A percentile compares a stretch with the other conserved stretches of the same genome.
phyloP scores from a whole-genome alignment of 129 eudicot species.

The Scalesia atractyloides region DNA sequence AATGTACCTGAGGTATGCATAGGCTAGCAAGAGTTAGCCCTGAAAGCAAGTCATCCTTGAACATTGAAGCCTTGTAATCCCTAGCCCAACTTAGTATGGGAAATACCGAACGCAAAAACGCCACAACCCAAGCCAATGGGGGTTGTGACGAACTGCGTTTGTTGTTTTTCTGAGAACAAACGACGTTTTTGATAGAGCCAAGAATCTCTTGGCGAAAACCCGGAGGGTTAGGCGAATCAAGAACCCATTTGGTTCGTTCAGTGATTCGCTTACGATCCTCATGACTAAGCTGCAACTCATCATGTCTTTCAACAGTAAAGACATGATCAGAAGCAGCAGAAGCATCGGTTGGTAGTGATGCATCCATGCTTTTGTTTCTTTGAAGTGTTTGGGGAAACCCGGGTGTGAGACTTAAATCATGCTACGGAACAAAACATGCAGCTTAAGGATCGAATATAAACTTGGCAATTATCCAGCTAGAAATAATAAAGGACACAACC shows the following conservation, averaged over 20 bases:
- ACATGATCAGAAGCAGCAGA: conserved; percentile 33
- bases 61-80: conserved; percentile 49
- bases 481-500: conserved; percentile 33
- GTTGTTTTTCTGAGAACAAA: conserved; percentile 37
- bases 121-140: conserved; percentile 28
- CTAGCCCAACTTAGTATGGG: conserved; percentile 59
- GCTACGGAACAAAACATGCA: conserved; percentile 20
- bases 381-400: conserved; percentile 72
- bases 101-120: conserved; percentile 40
- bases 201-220: conserved; percentile 44
- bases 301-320: conserved; percentile 37
- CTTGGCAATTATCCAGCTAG: conserved; percentile 14
- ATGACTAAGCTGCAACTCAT: conserved; percentile 38
- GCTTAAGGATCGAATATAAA: conserved; percentile 26
- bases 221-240: conserved; percentile 69
- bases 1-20: conserved; percentile 65
- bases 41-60: conserved; percentile 59
- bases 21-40: conserved; percentile 74
- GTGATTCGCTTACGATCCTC: conserved; percentile 43
- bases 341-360: conserved; percentile 37
- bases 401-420: conserved; percentile 31
- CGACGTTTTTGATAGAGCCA: conserved; percentile 40
- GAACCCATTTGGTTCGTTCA: conserved; percentile 61
- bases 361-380: conserved; percentile 40
- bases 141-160: conserved; percentile 28